phyloP scores from a whole-genome alignment of 2,329 filamentous ascomycete genomes.

The Ophiocordyceps robertsii region DNA sequence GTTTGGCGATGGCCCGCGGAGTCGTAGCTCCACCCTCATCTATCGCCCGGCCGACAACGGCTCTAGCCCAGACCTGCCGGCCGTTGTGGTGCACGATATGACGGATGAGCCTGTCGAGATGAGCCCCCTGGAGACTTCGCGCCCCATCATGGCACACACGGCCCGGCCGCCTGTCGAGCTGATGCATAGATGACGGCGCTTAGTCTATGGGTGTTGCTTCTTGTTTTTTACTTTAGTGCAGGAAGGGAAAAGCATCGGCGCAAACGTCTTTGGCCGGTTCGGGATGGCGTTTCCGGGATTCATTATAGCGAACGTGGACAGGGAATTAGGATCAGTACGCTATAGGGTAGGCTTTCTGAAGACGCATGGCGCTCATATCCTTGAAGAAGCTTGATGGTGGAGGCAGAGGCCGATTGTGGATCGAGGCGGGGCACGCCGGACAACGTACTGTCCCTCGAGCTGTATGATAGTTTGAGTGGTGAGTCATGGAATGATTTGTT shows the following conservation, averaged over 20 bases:
- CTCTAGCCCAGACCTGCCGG: constrained; percentile 42
- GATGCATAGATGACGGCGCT: constrained; percentile 34
- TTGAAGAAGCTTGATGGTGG: no score
- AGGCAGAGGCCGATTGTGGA: no score
- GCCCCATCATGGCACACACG: constrained; percentile 45
- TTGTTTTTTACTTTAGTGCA: neutral
- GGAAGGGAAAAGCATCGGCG: neutral
- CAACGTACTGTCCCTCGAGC: no score
- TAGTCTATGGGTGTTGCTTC: no score
- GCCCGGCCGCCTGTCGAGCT: constrained; percentile 51
- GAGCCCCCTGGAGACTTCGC: constrained; percentile 26
- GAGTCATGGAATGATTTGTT: no score
- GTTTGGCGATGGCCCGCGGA: constrained; percentile 25
- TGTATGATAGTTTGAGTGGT: no score
- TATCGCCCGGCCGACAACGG: constrained; percentile 47
- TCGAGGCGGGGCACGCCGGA: no score
- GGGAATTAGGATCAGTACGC: no score
- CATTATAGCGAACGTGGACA: no score
- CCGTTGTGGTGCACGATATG: constrained; percentile 55
- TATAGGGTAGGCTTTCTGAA: no score
- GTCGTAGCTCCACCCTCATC: constrained; percentile 52
- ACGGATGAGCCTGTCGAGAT: constrained; percentile 38
- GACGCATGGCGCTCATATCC: no score
- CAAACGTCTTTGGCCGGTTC: neutral
- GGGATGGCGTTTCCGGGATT: no score